Conservation (phyloP, 345 rosid genomes). For the Citrus reticulata region DNA sequence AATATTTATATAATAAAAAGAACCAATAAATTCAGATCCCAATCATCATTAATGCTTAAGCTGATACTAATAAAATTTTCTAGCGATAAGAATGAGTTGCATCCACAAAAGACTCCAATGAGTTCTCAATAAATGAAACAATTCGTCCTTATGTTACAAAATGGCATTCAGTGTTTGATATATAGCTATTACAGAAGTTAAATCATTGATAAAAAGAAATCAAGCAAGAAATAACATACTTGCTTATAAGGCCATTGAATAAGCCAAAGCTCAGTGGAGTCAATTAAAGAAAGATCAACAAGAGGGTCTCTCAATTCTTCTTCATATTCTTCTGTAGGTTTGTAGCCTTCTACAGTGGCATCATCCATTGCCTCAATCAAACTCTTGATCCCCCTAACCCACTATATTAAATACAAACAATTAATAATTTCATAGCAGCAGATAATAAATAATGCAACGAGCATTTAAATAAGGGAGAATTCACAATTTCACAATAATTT, state of each 20-base stretch:
- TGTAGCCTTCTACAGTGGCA: conserved; percentile 21
- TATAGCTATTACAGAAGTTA: background rate
- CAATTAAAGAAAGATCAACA: conserved; percentile 27
- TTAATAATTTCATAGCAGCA: background rate
- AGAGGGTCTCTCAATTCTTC: conserved; percentile 40
- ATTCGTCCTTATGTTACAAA: background rate
- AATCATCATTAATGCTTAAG: background rate
- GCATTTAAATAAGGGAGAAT: background rate
- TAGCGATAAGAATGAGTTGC: background rate
- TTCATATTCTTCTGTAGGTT: conserved; percentile 40
- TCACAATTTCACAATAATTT: no score
- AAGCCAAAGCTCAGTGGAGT: conserved; percentile 70
- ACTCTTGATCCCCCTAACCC: background rate
- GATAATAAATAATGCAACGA: background rate
- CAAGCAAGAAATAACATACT: conserved; percentile 23
- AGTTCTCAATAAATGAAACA: background rate
- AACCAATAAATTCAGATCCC: background rate
- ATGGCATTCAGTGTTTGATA: background rate
- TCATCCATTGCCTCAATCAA: conserved; percentile 20
- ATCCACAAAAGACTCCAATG: background rate
- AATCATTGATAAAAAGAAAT: background rate
- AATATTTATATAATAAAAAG: background rate
- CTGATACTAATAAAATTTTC: no score
- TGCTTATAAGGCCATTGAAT: conserved; percentile 14
- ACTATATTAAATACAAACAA: background rate